Evolutionary conservation across 1,139 yeast genomes (phyloP), one percentile per base, ranked within the genome.

Genomic region (Suhomyces yuchorum): DNA sequence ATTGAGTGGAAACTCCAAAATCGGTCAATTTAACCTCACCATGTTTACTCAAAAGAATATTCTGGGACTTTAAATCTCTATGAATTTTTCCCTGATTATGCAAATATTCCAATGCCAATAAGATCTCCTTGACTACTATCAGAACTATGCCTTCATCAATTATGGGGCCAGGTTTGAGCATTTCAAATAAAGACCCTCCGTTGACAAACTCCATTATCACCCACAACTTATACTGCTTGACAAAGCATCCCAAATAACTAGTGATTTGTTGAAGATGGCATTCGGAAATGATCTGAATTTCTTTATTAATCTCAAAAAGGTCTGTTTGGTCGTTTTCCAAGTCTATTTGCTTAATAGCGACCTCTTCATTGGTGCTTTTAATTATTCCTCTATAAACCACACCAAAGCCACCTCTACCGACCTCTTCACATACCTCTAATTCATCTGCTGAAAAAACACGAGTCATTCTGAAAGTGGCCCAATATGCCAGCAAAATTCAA

Each of bases 1-100:
- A 73, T 63, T 90, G 95, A 1, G 98, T 97, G 0, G 99, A 98
- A 14, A 93, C 96, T 1, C 99, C 99, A 70, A 93, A 93, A 67
- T 95, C 99, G 2, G 97, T 97, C 47, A 93, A 76, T 61, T 93
- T 93, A 23, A 92, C 93, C n/a, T 80, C 84, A 0, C 96, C 96
- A 8, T 66, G 63, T 12, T 73, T 71, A 38, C 85, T 82, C n/a
- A 90, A 64, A 30, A 90, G 68, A 15, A 90, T 80, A 59, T 90
- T 90, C 36, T 95, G 97, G 0, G 95, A 89, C 65, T 90, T 90
- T 55, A 90, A 78, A 64, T 90, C 97, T 33, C 97, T 73, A 61
- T 90, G 97, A 45, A 90, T 89, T 63, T 88, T 87, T 22, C 93
- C 91, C 53, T 83, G 87, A 20, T 72, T 71, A 61, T 90, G 96